A percentile compares a stretch with the other conserved stretches of the same genome.
phyloP scores from a whole-genome alignment of 805 yeast species.

The Debaryomyces hansenii region DNA sequence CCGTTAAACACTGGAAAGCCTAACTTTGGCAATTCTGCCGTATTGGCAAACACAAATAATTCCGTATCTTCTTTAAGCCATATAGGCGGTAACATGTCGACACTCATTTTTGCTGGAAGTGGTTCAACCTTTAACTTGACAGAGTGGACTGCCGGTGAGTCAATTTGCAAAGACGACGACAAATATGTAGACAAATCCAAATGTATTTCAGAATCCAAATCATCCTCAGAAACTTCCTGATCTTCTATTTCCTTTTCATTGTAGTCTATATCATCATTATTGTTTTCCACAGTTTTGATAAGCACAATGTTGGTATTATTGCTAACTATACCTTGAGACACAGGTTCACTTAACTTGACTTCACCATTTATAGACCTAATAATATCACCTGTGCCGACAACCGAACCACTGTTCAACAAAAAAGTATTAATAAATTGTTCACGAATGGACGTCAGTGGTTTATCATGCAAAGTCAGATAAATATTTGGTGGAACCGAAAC shows the following conservation, averaged over 20 bases:
- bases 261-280: background rate
- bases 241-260: conserved; percentile 7
- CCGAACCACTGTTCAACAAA: conserved; percentile 19
- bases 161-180: conserved; percentile 24
- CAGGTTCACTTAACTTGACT: conserved; percentile 68
- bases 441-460: conserved; percentile 33
- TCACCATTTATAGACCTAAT: conserved; percentile 47
- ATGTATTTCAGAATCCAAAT: conserved; percentile 7
- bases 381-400: conserved; percentile 42
- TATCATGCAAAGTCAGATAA: conserved; percentile 30
- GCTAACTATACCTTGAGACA: conserved; percentile 61
- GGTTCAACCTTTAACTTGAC: conserved; percentile 25
- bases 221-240: conserved; percentile 7
- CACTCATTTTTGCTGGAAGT: conserved; percentile 25
- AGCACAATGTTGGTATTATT: conserved; percentile 53
- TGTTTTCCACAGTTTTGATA: conserved; percentile 30
- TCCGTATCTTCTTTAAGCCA: conserved; percentile 37
- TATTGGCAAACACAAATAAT: conserved; percentile 41
- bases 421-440: conserved; percentile 29
- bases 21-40: conserved; percentile 48
- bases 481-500: conserved; percentile 47
- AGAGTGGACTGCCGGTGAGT: background rate
- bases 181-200: conserved; percentile 36
- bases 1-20: conserved; percentile 68
- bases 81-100: conserved; percentile 20